These are phyloP conservation scores for Colletotrichum sp. DNA, from an alignment of 2,329 filamentous ascomycete genomes.

Conservation along the genomic window DNA sequence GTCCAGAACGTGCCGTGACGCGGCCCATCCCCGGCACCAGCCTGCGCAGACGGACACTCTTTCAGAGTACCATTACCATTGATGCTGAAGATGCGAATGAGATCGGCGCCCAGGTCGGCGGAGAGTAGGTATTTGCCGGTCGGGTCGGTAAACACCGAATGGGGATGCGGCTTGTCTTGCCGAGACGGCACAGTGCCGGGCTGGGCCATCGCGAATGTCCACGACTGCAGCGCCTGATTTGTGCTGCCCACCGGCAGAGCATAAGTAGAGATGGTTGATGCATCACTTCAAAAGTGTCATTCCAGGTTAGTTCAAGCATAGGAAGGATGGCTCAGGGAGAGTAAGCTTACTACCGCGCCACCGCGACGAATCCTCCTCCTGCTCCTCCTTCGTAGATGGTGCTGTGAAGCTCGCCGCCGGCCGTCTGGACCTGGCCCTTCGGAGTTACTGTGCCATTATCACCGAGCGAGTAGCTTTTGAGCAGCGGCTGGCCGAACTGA, in stretches of 20 bases:
- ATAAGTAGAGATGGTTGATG: slow-evolving; percentile 48
- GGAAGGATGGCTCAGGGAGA: too few species aligned
- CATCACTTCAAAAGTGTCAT: slow-evolving; percentile 32
- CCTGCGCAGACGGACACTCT: slow-evolving; percentile 45
- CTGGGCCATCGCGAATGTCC: slow-evolving; percentile 44
- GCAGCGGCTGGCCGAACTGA: slow-evolving; percentile 36
- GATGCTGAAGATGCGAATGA: slow-evolving; percentile 58
- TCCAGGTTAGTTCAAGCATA: background rate
- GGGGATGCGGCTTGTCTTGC: slow-evolving; percentile 62
- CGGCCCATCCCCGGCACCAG: slow-evolving; percentile 53
- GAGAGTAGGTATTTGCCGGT: slow-evolving; percentile 53
- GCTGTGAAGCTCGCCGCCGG: slow-evolving; percentile 44
- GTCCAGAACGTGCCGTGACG: slow-evolving; percentile 57
- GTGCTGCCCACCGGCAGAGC: slow-evolving; percentile 38
- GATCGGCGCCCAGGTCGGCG: slow-evolving; percentile 59
- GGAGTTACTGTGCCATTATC: slow-evolving; percentile 34
- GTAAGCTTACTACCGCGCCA: slow-evolving; percentile 47
- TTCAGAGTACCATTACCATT: slow-evolving; percentile 49
- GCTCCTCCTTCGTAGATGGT: slow-evolving; percentile 41
- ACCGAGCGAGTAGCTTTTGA: slow-evolving; percentile 37
- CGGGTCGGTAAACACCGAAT: slow-evolving; percentile 54
- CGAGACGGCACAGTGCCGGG: slow-evolving; percentile 49
- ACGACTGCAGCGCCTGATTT: slow-evolving; percentile 36
- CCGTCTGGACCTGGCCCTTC: slow-evolving; percentile 32
- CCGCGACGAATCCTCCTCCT: slow-evolving; percentile 44